Base-by-base conservation (phyloP, 495 filamentous ascomycete species). In the Glutinoglossum americanum region DNA sequence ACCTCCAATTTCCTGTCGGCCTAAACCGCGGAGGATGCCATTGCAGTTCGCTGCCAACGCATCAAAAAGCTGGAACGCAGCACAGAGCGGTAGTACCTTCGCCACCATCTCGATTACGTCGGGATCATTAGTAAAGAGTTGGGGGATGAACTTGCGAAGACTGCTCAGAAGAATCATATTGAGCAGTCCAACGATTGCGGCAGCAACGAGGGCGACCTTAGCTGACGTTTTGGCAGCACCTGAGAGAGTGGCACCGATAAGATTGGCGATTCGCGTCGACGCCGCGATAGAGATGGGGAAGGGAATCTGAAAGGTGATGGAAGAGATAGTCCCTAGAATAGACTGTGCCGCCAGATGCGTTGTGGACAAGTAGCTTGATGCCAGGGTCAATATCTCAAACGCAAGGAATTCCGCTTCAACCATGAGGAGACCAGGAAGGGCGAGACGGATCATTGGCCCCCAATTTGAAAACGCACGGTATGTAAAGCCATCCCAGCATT, bases 301-400 rank as follows among this genome's bases (percentile, higher is more conserved):
- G 6, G 80, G 81, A 28, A 83, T 79, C 62, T 83, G 80, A 68
- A 77, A 84, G 11, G 77, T 76, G 35, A 83, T 74, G 59, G 73
- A 71, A 0, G 74, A 70, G 30, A 84, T 69, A 7, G 80, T 84
- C 19, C 73, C 70, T 11, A 87, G 67, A 10, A 86, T 73, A 11
- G 79, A 79, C 60, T 88, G 82, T 0, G 84, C 81, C 0, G 84
- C 84, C 1, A 81, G 64, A 45, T 73, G 68, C 10, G 70, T 72
- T 21, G 70, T 67, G 57, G 59, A 57, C 1, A 81, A 64, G 62
- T 72, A 71, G 25, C 73, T 73, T 0, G 78, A 67, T 26, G 69
- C 65, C 4, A 81, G 68, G 0, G 76, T 78, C 41, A 81, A 64
- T 57, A 80, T 69, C 61, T 81, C 78, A 62, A 73, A 79, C 41